phyloP scores from a whole-genome alignment of 768 basidiomycete species.

The Cystobasidium tubakii region DNA sequence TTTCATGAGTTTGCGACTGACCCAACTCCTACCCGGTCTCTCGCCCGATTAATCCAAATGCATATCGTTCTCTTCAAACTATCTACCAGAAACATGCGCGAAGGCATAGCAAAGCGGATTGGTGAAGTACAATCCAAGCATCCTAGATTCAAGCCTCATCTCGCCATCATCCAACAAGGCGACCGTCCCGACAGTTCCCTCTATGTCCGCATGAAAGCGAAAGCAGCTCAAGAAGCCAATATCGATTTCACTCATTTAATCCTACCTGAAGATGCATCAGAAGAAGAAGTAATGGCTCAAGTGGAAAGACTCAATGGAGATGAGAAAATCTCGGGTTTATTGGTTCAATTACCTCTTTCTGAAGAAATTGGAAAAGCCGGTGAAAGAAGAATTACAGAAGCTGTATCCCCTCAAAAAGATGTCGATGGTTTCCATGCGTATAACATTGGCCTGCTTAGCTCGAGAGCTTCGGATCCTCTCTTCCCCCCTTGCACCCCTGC shows the following conservation, averaged over 20 bases:
- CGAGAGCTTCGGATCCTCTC: constrained; percentile 77
- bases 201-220: constrained; percentile 96
- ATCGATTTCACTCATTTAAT: constrained; percentile 75
- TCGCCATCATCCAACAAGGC: constrained; percentile 91
- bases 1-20: not conserved
- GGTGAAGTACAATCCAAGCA: constrained; percentile 59
- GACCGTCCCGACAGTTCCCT: constrained; percentile 79
- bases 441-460: constrained; percentile 91
- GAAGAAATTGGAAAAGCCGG: constrained; percentile 72
- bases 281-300: constrained; percentile 67
- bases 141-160: constrained; percentile 83
- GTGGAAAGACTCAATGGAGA: constrained; percentile 81
- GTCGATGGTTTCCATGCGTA: constrained; percentile 98
- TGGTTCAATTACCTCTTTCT: constrained; percentile 91
- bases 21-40: not conserved
- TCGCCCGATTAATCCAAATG: not conserved
- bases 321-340: constrained; percentile 72
- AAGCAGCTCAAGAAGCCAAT: constrained; percentile 89
- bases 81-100: constrained; percentile 65
- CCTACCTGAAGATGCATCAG: constrained; percentile 57
- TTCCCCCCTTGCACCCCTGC: constrained; percentile 94
- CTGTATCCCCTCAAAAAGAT: constrained; percentile 87
- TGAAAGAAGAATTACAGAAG: constrained; percentile 87
- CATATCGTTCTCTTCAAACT: not conserved
- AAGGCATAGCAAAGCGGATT: constrained; percentile 67